phyloP scores from a whole-genome alignment of 345 rosid genomes.

The Durio zibethinus region DNA sequence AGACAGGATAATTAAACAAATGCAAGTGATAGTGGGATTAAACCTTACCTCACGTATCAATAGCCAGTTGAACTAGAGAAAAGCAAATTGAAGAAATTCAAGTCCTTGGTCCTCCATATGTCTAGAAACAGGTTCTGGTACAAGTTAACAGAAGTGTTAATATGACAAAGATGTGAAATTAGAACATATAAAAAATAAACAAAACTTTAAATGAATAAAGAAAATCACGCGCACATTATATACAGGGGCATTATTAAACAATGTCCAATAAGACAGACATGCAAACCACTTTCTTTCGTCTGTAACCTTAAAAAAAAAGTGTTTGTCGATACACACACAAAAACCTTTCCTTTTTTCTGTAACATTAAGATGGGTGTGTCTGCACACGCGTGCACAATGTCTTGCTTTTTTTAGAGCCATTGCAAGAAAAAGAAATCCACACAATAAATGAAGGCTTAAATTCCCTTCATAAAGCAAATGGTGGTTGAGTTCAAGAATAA shows the following conservation, averaged over 20 bases:
- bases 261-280: background rate
- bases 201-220: background rate
- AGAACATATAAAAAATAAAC: background rate
- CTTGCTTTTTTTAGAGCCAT: background rate
- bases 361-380: background rate
- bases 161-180: conserved; percentile 14
- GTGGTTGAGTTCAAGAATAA: background rate
- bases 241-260: background rate
- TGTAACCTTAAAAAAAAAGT: no score
- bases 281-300: background rate
- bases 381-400: background rate
- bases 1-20: background rate
- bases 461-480: conserved; percentile 11
- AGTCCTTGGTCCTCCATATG: conserved; percentile 98
- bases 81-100: conserved; percentile 96
- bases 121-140: conserved; percentile 84
- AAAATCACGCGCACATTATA: background rate
- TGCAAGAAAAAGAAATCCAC: background rate
- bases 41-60: conserved; percentile 97
- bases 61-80: conserved; percentile 98
- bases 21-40: conserved; percentile 15
- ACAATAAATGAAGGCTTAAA: background rate
- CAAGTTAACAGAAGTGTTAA: conserved; percentile 17
- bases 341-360: background rate
- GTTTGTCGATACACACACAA: background rate